Evolutionary conservation across 2,329 filamentous ascomycete species (phyloP).

Genomic region (Penicillium sp.): DNA sequence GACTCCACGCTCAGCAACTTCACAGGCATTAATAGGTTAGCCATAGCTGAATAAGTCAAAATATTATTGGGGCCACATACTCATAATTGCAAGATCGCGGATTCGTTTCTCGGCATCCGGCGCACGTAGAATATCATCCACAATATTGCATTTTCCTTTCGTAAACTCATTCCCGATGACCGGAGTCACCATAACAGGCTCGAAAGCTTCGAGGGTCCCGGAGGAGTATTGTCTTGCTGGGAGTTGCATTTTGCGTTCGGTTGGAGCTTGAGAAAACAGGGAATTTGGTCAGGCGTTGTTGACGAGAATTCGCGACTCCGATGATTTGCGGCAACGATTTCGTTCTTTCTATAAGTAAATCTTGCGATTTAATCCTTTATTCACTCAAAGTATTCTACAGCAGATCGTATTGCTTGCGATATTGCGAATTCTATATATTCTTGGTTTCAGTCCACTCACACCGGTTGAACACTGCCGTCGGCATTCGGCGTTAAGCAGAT

Average conservation of each 20-base stretch:
- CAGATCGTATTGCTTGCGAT: too few relatives aligned
- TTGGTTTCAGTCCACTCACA: neutral
- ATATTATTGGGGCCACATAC: conserved; percentile 6
- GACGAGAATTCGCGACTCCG: neutral
- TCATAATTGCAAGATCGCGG: conserved; percentile 33
- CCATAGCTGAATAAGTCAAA: neutral
- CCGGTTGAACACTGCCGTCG: neutral
- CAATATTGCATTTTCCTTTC: conserved; percentile 15
- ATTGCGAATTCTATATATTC: neutral
- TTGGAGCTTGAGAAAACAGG: neutral
- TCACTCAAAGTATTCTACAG: too few relatives aligned
- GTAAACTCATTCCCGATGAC: conserved; percentile 20
- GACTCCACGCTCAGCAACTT: conserved; percentile 55
- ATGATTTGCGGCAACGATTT: too few relatives aligned
- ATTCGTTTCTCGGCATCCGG: conserved; percentile 30
- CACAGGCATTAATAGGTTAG: neutral
- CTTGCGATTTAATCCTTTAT: too few relatives aligned
- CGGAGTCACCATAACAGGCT: conserved; percentile 16
- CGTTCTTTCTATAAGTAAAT: too few relatives aligned
- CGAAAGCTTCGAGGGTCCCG: conserved; percentile 12
- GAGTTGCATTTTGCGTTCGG: conserved; percentile 2
- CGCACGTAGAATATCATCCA: conserved; percentile 22
- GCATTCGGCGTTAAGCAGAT: conserved; percentile 8
- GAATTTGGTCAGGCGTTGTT: neutral
- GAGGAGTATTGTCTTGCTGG: conserved; percentile 10